Evolutionary conservation across 2,329 filamentous ascomycete genomes (phyloP).

Genomic region (Diaporthe destruens): DNA sequence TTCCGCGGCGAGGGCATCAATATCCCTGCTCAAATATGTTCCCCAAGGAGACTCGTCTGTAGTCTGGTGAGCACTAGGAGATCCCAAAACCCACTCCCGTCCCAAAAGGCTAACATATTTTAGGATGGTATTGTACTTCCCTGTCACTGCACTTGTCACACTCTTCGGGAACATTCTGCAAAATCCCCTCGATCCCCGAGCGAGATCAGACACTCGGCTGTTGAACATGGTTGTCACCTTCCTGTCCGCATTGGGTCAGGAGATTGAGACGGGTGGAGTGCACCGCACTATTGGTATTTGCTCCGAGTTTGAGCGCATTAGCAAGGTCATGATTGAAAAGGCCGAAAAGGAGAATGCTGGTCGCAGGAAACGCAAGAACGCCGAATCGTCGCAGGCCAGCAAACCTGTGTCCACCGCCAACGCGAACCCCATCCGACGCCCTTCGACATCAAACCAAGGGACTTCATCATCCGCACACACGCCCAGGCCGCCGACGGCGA

Average conservation of each 20-base stretch:
- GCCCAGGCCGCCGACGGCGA: constrained; percentile 48
- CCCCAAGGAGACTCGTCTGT: constrained; percentile 95
- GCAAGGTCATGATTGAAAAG: constrained; percentile 90
- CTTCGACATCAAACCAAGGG: constrained; percentile 43
- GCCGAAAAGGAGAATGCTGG: constrained; percentile 86
- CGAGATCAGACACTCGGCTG: constrained; percentile 87
- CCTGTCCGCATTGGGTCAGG: constrained; percentile 86
- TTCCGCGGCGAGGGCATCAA: constrained; percentile 90
- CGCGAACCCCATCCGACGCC: constrained; percentile 22
- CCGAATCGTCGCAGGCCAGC: constrained; percentile 36
- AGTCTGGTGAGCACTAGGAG: constrained; percentile 78
- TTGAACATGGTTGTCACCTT: constrained; percentile 97
- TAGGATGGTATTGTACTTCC: constrained; percentile 94
- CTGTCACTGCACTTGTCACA: constrained; percentile 93
- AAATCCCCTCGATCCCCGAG: constrained; percentile 90
- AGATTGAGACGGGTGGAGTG: constrained; percentile 90
- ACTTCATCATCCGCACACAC: constrained; percentile 49
- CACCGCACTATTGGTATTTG: constrained; percentile 95
- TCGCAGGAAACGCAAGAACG: constrained; percentile 85
- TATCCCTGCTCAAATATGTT: constrained; percentile 94
- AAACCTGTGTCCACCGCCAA: constrained; percentile 31
- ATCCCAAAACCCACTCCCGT: not conserved
- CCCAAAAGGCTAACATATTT: not conserved
- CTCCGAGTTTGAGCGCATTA: constrained; percentile 96
- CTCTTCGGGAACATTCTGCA: constrained; percentile 97